These are phyloP conservation scores for Elsinoe perseae DNA, from an alignment of 2,329 filamentous ascomycete species.

Conservation along the genomic window DNA sequence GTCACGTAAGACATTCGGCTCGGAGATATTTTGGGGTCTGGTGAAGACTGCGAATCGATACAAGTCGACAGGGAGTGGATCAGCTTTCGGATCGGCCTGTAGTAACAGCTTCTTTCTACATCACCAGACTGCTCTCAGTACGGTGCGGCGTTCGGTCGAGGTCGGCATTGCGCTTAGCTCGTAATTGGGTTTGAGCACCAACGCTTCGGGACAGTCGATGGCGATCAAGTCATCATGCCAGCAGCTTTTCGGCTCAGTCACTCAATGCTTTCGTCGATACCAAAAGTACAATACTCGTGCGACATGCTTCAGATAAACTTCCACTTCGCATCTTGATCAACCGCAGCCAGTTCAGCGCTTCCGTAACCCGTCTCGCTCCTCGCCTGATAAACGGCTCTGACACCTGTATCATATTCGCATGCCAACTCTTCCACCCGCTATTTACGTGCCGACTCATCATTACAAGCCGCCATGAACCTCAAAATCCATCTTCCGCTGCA, in stretches of 20 bases:
- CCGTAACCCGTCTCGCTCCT: slow-evolving; percentile 7
- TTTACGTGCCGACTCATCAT: not conserved
- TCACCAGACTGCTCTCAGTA: slow-evolving; percentile 6
- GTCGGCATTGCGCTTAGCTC: slow-evolving; percentile 8
- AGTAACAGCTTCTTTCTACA: slow-evolving; percentile 1
- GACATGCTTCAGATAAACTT: slow-evolving; percentile 13
- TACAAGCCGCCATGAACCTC: not conserved
- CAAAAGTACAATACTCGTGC: slow-evolving; percentile 15
- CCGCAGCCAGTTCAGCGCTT: not conserved
- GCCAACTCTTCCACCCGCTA: not conserved
- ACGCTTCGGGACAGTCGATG: slow-evolving; percentile 9
- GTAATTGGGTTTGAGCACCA: not conserved
- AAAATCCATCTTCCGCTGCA: not conserved
- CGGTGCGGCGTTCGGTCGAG: slow-evolving; percentile 1
- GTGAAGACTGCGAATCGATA: slow-evolving; percentile 5
- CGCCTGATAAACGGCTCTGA: slow-evolving; percentile 7
- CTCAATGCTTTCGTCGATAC: slow-evolving; percentile 14
- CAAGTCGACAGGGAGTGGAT: slow-evolving; percentile 2
- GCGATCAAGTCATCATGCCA: slow-evolving; percentile 6
- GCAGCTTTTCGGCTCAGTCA: slow-evolving; percentile 3
- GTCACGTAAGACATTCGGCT: not conserved
- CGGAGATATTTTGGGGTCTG: not conserved
- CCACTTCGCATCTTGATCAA: slow-evolving; percentile 11
- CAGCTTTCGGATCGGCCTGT: slow-evolving; percentile 12
- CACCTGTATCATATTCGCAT: slow-evolving; percentile 3